Evolutionary conservation across 805 yeast genomes (phyloP).

Genomic region (Yueomyces sinensis): DNA sequence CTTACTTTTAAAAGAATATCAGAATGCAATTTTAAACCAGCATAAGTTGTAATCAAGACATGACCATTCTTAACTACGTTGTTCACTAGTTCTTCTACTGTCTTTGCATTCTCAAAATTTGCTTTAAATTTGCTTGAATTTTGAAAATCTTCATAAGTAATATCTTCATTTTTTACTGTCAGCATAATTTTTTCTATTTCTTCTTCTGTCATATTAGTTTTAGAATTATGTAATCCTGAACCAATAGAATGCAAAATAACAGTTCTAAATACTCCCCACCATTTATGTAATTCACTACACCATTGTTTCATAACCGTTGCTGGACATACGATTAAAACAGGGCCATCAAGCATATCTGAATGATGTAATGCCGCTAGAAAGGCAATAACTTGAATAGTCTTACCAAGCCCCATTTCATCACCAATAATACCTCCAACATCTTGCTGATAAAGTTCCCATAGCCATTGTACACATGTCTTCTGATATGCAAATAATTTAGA

Average conservation of each 20-base stretch:
- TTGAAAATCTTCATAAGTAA: slow-evolving; percentile 29
- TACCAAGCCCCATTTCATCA: slow-evolving; percentile 97
- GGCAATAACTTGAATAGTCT: slow-evolving; percentile 84
- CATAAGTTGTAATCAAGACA: slow-evolving; percentile 82
- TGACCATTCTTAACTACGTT: slow-evolving; percentile 59
- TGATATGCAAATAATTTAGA: slow-evolving; percentile 84
- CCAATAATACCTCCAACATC: slow-evolving; percentile 91
- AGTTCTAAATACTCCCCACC: slow-evolving; percentile 96
- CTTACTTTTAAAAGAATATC: slow-evolving; percentile 45
- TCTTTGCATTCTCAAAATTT: slow-evolving; percentile 18
- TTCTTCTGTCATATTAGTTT: slow-evolving; percentile 28
- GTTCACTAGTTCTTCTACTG: slow-evolving; percentile 26
- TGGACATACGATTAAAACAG: slow-evolving; percentile 83
- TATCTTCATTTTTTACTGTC: slow-evolving; percentile 26
- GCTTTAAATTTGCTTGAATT: slow-evolving; percentile 17
- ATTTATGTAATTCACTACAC: slow-evolving; percentile 90
- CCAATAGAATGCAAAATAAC: slow-evolving; percentile 88
- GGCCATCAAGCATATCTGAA: slow-evolving; percentile 59
- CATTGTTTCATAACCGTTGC: slow-evolving; percentile 94
- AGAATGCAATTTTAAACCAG: slow-evolving; percentile 63
- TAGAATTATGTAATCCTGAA: slow-evolving; percentile 49
- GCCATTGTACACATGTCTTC: slow-evolving; percentile 94
- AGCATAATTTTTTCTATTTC: slow-evolving; percentile 37
- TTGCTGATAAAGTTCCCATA: slow-evolving; percentile 85
- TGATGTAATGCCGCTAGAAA: slow-evolving; percentile 86